phyloP scores from a whole-genome alignment of 2,329 filamentous ascomycete genomes.

The Fusarium longipes region DNA sequence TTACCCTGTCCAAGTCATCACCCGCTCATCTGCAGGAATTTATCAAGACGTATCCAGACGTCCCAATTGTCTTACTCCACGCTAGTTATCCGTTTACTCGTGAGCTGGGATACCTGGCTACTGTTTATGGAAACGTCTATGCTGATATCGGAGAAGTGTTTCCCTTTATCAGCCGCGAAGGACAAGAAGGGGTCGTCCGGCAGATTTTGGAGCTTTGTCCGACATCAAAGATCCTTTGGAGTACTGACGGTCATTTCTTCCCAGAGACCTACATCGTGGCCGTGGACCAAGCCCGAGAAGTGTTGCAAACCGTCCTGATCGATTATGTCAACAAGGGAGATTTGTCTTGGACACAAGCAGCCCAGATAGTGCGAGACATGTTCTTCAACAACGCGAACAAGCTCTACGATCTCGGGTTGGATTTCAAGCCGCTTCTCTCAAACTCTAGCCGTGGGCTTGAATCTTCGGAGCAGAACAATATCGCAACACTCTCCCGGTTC shows the following conservation, averaged over 20 bases:
- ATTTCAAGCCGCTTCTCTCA: slow-evolving; percentile 49
- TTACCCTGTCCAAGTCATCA: slow-evolving; percentile 75
- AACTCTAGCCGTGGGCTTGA: slow-evolving; percentile 4
- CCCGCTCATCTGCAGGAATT: slow-evolving; percentile 80
- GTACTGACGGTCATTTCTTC: slow-evolving; percentile 82
- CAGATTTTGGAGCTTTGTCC: slow-evolving; percentile 82
- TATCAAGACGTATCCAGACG: slow-evolving; percentile 73
- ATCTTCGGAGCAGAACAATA: slow-evolving; percentile 10
- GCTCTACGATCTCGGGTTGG: slow-evolving; percentile 73
- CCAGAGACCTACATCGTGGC: slow-evolving; percentile 82
- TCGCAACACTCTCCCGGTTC: slow-evolving; percentile 48
- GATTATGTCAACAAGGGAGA: slow-evolving; percentile 75
- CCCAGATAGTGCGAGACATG: slow-evolving; percentile 72
- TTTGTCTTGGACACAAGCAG: slow-evolving; percentile 70
- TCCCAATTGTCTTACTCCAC: slow-evolving; percentile 83
- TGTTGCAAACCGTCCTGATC: slow-evolving; percentile 73
- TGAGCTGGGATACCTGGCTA: slow-evolving; percentile 82
- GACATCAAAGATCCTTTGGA: slow-evolving; percentile 80
- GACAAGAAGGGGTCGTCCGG: slow-evolving; percentile 76
- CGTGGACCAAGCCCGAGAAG: slow-evolving; percentile 76
- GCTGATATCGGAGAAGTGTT: slow-evolving; percentile 87
- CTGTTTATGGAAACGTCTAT: slow-evolving; percentile 82
- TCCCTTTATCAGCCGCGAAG: slow-evolving; percentile 79
- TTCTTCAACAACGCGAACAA: slow-evolving; percentile 81
- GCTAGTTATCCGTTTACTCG: slow-evolving; percentile 84